These are phyloP conservation scores for Hevea brasiliensis DNA, from an alignment of 345 rosid genomes.

Conservation along the genomic window DNA sequence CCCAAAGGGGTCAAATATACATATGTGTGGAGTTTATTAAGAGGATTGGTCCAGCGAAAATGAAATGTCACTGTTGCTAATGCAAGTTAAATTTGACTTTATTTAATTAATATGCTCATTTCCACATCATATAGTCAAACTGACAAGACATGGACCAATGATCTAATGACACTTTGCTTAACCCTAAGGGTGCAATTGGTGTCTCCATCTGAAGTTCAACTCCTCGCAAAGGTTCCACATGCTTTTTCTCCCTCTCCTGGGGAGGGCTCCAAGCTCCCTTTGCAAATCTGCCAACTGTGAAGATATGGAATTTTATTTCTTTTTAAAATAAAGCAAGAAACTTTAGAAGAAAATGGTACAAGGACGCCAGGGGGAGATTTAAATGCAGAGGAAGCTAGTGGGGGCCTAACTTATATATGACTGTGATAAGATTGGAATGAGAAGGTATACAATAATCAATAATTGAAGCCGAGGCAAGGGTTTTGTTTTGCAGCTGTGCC, in stretches of 20 bases:
- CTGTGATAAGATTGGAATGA: neutral
- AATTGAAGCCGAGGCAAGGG: constrained; percentile 10
- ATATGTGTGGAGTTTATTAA: too few species aligned
- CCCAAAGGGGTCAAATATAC: neutral
- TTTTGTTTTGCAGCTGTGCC: neutral
- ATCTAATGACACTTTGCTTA: neutral
- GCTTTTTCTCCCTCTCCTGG: neutral
- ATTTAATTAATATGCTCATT: neutral
- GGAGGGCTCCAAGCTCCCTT: neutral
- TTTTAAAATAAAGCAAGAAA: neutral
- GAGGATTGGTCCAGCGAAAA: neutral
- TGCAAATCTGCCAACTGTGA: neutral
- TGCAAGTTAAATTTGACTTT: constrained; percentile 19
- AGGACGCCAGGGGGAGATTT: neutral
- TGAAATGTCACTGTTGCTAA: neutral
- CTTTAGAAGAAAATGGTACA: neutral
- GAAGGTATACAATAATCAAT: constrained; percentile 6
- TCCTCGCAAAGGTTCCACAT: neutral
- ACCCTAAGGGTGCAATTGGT: neutral
- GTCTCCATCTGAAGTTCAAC: neutral
- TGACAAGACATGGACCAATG: neutral
- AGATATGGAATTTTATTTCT: neutral
- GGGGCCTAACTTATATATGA: neutral
- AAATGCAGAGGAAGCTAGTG: neutral
- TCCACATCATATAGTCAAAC: constrained; percentile 4